These are phyloP conservation scores for Zygosaccharomyces sapae DNA, from an alignment of 1,139 yeast species.

Conservation along the genomic window DNA sequence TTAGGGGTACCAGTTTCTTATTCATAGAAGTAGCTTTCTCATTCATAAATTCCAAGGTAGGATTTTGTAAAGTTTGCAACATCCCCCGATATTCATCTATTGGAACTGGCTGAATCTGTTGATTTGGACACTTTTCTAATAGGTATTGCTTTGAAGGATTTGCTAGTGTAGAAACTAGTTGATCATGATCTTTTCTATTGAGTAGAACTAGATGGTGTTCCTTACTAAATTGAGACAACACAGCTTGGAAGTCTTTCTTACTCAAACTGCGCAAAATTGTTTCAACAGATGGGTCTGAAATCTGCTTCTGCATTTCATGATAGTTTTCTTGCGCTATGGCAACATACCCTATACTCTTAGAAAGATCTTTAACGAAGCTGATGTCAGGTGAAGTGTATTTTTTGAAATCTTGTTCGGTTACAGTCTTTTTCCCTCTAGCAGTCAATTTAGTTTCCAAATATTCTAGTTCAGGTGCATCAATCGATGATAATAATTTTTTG, in stretches of 20 bases:
- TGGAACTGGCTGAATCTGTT: constrained; percentile 7
- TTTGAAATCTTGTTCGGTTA: constrained; percentile 6
- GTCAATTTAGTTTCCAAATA: constrained; percentile 22
- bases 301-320: constrained; percentile 4
- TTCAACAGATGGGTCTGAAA: constrained; percentile 8
- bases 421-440: neutral
- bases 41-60: constrained; percentile 16
- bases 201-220: constrained; percentile 6
- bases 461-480: constrained; percentile 23
- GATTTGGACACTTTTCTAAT: constrained; percentile 32
- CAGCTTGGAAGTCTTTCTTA: constrained; percentile 4
- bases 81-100: constrained; percentile 12
- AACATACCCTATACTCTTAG: constrained; percentile 10
- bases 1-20: constrained; percentile 5
- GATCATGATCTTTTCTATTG: constrained; percentile 7
- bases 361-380: constrained; percentile 7
- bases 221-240: constrained; percentile 5
- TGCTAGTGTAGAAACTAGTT: constrained; percentile 9
- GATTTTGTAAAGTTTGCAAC: constrained; percentile 29
- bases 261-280: constrained; percentile 2
- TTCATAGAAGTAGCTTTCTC: constrained; percentile 10
- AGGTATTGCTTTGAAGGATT: constrained; percentile 36
- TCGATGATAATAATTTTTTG: constrained; percentile 13
- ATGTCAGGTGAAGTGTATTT: constrained; percentile 4
- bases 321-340: constrained; percentile 7